Evolutionary conservation across 495 filamentous ascomycete species (phyloP).

Genomic region (Penicillium nucicola): DNA sequence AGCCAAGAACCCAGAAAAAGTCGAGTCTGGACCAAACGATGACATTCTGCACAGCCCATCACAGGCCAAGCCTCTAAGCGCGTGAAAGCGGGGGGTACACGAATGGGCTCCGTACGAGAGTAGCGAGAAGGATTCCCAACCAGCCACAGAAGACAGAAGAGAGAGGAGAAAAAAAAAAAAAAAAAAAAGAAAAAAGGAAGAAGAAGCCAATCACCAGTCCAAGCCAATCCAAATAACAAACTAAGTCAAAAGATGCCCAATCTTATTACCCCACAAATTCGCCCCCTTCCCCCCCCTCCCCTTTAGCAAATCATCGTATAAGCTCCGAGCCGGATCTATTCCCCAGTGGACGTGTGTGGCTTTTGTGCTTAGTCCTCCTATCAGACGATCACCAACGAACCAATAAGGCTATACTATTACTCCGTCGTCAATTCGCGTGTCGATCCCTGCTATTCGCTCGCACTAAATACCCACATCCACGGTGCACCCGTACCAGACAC

Average conservation of each 20-base stretch:
- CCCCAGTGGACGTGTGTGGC: neutral
- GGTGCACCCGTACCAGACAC: constrained; percentile 22
- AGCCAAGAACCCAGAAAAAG: neutral
- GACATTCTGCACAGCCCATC: constrained; percentile 9
- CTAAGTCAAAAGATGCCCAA: neutral
- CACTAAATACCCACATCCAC: constrained; percentile 17
- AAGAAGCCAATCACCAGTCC: too few relatives aligned
- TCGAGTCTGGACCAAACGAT: constrained; percentile 4
- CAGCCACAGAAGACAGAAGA: neutral
- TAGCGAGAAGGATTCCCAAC: neutral
- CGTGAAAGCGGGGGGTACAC: neutral
- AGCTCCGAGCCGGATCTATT: neutral
- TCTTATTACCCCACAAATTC: constrained; percentile 10
- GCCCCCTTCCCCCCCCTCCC: too few relatives aligned
- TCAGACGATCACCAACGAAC: neutral
- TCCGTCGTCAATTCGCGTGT: neutral
- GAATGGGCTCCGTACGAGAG: constrained; percentile 1
- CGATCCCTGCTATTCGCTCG: constrained; percentile 11
- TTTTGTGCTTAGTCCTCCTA: neutral
- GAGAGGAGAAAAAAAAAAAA: too few relatives aligned
- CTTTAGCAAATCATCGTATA: constrained; percentile 1
- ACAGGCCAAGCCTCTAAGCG: constrained; percentile 5
- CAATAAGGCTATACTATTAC: neutral
- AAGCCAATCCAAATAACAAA: too few relatives aligned
- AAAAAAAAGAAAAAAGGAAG: too few relatives aligned